phyloP scores from a whole-genome alignment of 768 basidiomycete genomes.

The Pleurotus eryngii region DNA sequence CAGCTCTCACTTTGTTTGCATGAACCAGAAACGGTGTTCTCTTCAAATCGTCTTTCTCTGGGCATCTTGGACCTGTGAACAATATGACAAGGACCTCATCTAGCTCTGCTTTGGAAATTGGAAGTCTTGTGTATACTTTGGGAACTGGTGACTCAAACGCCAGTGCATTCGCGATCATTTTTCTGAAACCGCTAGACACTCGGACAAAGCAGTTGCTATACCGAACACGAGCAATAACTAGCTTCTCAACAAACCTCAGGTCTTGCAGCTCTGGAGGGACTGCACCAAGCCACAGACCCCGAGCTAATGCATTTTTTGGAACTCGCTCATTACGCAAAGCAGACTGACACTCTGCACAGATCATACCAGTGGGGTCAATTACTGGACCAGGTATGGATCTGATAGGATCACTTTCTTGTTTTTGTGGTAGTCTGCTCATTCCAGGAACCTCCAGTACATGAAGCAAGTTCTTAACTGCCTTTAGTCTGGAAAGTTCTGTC shows the following conservation, averaged over 20 bases:
- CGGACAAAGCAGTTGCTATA: constrained; percentile 20
- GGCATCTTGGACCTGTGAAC: constrained; percentile 12
- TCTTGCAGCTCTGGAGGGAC: constrained; percentile 19
- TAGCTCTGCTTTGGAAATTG: constrained; percentile 16
- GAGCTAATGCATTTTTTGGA: constrained; percentile 21
- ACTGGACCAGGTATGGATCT: background rate
- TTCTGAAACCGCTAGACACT: constrained; percentile 12
- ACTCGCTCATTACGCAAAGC: constrained; percentile 5
- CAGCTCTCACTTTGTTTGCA: constrained; percentile 14
- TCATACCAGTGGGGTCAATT: background rate
- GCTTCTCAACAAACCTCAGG: constrained; percentile 21
- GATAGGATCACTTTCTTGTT: background rate
- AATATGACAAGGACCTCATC: constrained; percentile 17
- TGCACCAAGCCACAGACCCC: constrained; percentile 29
- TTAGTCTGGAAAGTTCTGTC: background rate
- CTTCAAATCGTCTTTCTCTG: constrained; percentile 13
- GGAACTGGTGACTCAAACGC: constrained; percentile 19
- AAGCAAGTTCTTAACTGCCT: background rate
- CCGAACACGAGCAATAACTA: constrained; percentile 12
- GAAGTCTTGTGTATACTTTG: constrained; percentile 18
- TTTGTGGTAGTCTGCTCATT: background rate
- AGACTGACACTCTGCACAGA: constrained; percentile 8
- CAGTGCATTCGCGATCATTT: constrained; percentile 23
- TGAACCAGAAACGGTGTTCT: constrained; percentile 23
- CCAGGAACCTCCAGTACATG: background rate